A percentile compares a stretch with the other conserved stretches of the same genome.
phyloP scores from a whole-genome alignment of 2,329 filamentous ascomycete species.

The Cercospora brassicicola region DNA sequence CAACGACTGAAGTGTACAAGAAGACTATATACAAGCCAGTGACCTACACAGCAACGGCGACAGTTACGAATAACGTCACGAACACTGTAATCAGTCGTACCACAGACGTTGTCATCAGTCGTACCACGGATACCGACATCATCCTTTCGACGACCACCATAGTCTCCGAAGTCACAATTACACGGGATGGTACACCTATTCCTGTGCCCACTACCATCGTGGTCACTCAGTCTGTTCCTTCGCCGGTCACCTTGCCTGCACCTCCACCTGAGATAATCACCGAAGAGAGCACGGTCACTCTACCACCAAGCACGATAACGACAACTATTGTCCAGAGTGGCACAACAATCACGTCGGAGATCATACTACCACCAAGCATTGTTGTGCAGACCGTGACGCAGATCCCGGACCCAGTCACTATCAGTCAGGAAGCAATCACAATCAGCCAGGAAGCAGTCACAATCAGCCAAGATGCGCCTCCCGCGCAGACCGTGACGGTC shows the following conservation, averaged over 20 bases:
- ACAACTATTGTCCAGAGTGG: constrained; percentile 1
- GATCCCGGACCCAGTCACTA: too few relatives aligned
- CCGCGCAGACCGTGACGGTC: not conserved
- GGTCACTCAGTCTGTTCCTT: not conserved
- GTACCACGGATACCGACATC: not conserved
- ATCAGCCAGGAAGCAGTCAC: too few relatives aligned
- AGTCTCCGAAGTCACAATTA: not conserved
- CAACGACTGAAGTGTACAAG: not conserved
- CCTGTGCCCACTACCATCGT: not conserved
- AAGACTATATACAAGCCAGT: not conserved
- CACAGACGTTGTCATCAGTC: not conserved
- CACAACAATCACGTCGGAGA: not conserved
- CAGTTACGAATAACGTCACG: not conserved
- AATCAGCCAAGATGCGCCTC: not conserved
- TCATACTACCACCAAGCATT: not conserved
- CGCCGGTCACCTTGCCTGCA: too few relatives aligned
- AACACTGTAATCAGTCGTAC: not conserved
- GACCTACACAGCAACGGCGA: not conserved
- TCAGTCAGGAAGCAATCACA: too few relatives aligned
- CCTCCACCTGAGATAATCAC: too few relatives aligned
- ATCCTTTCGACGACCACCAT: not conserved
- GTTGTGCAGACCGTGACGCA: not conserved
- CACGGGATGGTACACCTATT: not conserved
- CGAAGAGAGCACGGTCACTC: not conserved
- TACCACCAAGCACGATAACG: not conserved